Percentiles rank a stretch among this genome's conserved stretches.
phyloP scores from a whole-genome alignment of 805 yeast species.

The Hanseniaspora thailandica region DNA sequence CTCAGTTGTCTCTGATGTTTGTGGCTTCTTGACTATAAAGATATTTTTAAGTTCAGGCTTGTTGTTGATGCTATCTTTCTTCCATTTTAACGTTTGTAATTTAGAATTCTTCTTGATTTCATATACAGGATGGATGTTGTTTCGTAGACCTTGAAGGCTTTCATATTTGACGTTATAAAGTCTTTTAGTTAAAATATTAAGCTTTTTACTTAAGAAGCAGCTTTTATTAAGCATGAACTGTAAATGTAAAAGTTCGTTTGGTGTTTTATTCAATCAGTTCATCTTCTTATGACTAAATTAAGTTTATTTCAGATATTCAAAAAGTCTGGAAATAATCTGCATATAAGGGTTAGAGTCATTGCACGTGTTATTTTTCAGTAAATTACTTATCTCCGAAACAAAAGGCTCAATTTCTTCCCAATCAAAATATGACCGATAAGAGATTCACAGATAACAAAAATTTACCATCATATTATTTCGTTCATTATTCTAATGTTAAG shows the following conservation, averaged over 20 bases:
- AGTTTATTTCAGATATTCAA: too few species aligned
- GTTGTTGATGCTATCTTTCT: not conserved
- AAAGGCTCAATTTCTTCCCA: too few species aligned
- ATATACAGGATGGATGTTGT: constrained; percentile 11
- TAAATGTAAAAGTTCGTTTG: not conserved
- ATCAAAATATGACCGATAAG: too few species aligned
- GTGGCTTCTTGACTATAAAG: constrained; percentile 73
- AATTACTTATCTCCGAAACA: not conserved
- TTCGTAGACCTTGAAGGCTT: not conserved
- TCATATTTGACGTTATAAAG: constrained; percentile 2
- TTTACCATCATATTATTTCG: too few species aligned
- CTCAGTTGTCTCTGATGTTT: constrained; percentile 49
- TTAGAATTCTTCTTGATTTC: constrained; percentile 21
- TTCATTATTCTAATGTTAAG: too few species aligned
- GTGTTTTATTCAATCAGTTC: not conserved
- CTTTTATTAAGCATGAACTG: not conserved
- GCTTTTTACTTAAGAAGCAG: not conserved
- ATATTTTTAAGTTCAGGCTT: constrained; percentile 43
- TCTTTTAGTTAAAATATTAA: not conserved
- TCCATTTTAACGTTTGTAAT: constrained; percentile 9
- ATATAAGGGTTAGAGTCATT: not conserved
- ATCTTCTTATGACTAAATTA: not conserved
- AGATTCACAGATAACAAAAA: not conserved
- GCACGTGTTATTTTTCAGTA: not conserved
- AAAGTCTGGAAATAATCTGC: too few species aligned